phyloP scores from a whole-genome alignment of 306 rosid species.

The Amphicarpaea edgeworthii region DNA sequence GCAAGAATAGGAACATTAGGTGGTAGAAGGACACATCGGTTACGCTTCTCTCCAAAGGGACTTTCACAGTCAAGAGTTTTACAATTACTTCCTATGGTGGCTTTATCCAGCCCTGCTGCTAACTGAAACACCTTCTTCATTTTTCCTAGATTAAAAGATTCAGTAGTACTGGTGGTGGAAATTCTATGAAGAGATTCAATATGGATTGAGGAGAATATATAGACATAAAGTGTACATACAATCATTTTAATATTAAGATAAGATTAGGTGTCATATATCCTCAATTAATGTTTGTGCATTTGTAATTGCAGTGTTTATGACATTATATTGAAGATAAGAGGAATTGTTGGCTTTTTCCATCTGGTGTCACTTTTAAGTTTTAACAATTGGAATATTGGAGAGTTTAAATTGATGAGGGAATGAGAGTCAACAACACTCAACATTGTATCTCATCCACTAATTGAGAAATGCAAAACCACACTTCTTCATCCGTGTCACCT shows the following conservation, averaged over 20 bases:
- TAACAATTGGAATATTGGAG: slow-evolving; percentile 30
- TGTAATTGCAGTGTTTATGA: slow-evolving; percentile 39
- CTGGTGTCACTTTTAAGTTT: slow-evolving; percentile 54
- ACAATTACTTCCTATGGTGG: slow-evolving; percentile 43
- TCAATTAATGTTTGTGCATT: background rate
- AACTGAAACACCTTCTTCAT: slow-evolving; percentile 20
- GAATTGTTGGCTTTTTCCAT: slow-evolving; percentile 61
- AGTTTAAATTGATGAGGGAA: background rate
- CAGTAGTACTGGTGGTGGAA: background rate
- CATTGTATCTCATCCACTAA: slow-evolving; percentile 48
- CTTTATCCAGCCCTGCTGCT: background rate
- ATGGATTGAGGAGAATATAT: slow-evolving; percentile 10
- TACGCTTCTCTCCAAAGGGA: slow-evolving; percentile 42
- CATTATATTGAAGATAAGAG: slow-evolving; percentile 60
- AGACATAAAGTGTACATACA: background rate
- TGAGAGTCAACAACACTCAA: slow-evolving; percentile 26
- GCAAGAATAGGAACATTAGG: slow-evolving; percentile 57
- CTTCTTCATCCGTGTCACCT: slow-evolving; percentile 36
- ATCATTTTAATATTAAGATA: background rate
- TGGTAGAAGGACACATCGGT: slow-evolving; percentile 58
- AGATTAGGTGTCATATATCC: background rate
- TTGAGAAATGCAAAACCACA: slow-evolving; percentile 26
- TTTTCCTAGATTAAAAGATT: background rate
- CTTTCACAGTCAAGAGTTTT: slow-evolving; percentile 45
- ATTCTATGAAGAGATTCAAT: slow-evolving; percentile 17